phyloP scores from a whole-genome alignment of 805 yeast species.

The Priceomyces castillae region DNA sequence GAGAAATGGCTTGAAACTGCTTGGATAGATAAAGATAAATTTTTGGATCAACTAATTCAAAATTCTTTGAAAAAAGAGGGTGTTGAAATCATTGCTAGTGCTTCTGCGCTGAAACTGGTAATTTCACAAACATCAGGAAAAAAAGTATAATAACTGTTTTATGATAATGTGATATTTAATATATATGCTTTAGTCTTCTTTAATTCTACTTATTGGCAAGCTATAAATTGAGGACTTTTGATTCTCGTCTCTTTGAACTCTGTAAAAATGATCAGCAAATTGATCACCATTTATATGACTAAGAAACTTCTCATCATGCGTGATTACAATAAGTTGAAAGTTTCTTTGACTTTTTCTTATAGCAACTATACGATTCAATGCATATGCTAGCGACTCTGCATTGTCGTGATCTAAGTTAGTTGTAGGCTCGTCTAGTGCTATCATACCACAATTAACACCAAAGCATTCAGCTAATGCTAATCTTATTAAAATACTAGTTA shows the following conservation, averaged over 20 bases:
- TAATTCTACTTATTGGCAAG: conserved; percentile 40
- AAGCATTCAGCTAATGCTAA: conserved; percentile 93
- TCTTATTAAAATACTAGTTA: conserved; percentile 88
- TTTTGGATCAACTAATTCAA: conserved; percentile 2
- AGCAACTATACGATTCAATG: conserved; percentile 72
- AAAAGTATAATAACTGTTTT: background rate
- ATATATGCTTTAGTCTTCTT: conserved; percentile 20
- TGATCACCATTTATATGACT: conserved; percentile 79
- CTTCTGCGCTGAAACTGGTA: background rate
- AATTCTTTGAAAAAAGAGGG: background rate
- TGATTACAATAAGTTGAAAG: conserved; percentile 91
- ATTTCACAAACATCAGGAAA: background rate
- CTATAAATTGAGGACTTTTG: conserved; percentile 73
- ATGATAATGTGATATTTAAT: background rate
- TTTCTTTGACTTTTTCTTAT: conserved; percentile 74
- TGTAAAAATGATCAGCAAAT: conserved; percentile 84
- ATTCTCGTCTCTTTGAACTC: conserved; percentile 74
- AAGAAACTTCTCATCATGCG: conserved; percentile 93
- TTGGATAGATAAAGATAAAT: conserved; percentile 70
- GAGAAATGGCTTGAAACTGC: conserved; percentile 74
- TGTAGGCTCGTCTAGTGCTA: conserved; percentile 97
- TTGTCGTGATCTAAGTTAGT: conserved; percentile 91
- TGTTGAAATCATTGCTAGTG: background rate
- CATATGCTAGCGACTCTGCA: conserved; percentile 79
- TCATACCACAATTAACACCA: conserved; percentile 92